These are phyloP conservation scores for Nicotiana obtusifolia DNA, from an alignment of 257 asterid species.

Conservation along the genomic window DNA sequence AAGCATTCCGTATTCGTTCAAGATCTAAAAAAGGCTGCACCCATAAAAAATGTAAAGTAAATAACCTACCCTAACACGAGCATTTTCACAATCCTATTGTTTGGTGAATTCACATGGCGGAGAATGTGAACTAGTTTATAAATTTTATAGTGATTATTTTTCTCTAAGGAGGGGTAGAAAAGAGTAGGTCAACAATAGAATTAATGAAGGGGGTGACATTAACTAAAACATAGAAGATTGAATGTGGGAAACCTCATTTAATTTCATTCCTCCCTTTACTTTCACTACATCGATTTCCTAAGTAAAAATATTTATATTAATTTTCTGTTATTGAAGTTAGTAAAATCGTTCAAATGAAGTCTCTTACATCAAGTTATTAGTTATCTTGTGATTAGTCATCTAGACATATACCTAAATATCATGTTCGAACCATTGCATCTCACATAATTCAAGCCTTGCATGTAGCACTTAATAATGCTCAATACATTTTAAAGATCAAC, in stretches of 20 bases:
- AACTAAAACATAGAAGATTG: not conserved
- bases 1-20: too few relatives aligned
- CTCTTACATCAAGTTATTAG: not conserved
- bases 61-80: too few relatives aligned
- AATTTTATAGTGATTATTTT: not conserved
- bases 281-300: slow-evolving; percentile 17
- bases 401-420: slow-evolving; percentile 2
- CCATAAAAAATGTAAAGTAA: too few relatives aligned
- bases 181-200: not conserved
- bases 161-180: slow-evolving; percentile 13
- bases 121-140: slow-evolving; percentile 33
- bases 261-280: too few relatives aligned
- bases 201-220: slow-evolving; percentile 11
- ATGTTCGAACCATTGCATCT: slow-evolving; percentile 47
- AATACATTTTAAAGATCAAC: too few relatives aligned
- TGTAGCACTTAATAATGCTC: slow-evolving; percentile 23
- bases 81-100: not conserved
- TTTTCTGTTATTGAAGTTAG: slow-evolving; percentile 31
- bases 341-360: slow-evolving; percentile 32
- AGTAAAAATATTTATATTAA: not conserved
- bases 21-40: too few relatives aligned
- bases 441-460: slow-evolving; percentile 35
- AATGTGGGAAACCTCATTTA: not conserved
- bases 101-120: slow-evolving; percentile 41
- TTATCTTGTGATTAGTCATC: not conserved